Percentiles rank a stretch among this genome's conserved stretches.
These are phyloP conservation scores for Pyrenophora seminiperda DNA, from an alignment of 2,329 filamentous ascomycete genomes.

Conservation along the genomic window DNA sequence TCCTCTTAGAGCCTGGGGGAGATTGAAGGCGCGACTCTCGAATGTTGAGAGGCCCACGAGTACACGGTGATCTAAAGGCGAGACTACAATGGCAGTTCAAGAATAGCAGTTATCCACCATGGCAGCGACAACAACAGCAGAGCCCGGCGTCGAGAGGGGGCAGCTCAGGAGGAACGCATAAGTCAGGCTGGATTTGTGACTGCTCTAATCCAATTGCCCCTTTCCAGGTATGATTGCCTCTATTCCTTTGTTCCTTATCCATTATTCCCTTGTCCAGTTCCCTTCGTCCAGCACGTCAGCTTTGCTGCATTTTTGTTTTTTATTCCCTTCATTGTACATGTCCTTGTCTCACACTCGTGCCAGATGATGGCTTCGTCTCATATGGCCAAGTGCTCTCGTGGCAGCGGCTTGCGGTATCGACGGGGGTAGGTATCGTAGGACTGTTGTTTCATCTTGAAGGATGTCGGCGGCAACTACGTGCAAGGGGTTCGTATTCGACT, in stretches of 20 bases:
- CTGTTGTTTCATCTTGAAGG: too few species aligned
- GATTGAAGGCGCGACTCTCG: background rate
- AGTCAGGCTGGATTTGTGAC: too few species aligned
- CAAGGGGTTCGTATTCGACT: too few species aligned
- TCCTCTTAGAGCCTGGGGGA: background rate
- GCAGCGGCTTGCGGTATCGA: slow-evolving; percentile 1
- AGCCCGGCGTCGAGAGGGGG: background rate
- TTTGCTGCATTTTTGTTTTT: too few species aligned
- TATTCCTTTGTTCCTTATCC: background rate
- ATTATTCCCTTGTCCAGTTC: background rate
- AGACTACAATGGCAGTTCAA: too few species aligned
- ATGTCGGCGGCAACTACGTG: background rate
- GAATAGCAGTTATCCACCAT: too few species aligned
- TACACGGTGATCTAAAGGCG: background rate
- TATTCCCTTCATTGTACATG: too few species aligned
- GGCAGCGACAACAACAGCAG: background rate
- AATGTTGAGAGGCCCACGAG: background rate
- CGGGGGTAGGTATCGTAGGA: background rate
- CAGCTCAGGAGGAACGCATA: background rate
- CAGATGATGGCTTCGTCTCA: background rate
- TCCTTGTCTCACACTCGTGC: background rate
- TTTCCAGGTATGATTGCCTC: background rate
- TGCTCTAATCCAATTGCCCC: background rate
- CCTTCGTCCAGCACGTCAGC: too few species aligned
- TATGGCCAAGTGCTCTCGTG: background rate